phyloP scores from a whole-genome alignment of 176 grass and related monocot species.

The Phoenix roebelenii region DNA sequence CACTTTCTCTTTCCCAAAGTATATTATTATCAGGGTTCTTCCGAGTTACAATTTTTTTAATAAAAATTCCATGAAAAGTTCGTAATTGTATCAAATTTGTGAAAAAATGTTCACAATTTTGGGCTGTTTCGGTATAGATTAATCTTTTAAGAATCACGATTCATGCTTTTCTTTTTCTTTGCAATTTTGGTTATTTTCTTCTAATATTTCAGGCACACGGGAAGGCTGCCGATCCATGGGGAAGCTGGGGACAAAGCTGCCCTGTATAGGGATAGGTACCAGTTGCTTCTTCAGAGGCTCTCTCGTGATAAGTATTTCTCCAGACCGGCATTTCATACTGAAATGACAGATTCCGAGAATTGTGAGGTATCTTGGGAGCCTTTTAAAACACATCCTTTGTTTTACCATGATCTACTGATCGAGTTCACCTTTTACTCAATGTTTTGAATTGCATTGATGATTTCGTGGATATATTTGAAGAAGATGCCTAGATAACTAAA shows the following conservation, averaged over 20 bases:
- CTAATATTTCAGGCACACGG: conserved; percentile 36
- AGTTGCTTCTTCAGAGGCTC: conserved; percentile 71
- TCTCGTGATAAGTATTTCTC: conserved; percentile 90
- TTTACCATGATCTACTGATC: too few species aligned
- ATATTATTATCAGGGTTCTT: too few species aligned
- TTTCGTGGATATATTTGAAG: too few species aligned
- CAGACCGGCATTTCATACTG: conserved; percentile 66
- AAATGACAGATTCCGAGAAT: conserved; percentile 39
- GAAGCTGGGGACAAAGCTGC: conserved; percentile 73
- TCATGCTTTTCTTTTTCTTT: too few species aligned
- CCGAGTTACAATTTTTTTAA: too few species aligned
- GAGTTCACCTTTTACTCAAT: too few species aligned
- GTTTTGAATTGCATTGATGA: too few species aligned
- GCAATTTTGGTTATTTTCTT: too few species aligned
- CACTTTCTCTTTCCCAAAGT: background rate
- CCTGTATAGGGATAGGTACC: conserved; percentile 70
- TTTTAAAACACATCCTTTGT: too few species aligned
- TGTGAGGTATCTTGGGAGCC: conserved; percentile 42
- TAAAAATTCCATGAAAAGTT: too few species aligned
- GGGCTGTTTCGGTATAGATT: background rate
- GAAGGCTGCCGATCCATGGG: conserved; percentile 65
- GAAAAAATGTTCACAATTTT: background rate
- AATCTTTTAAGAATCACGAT: background rate
- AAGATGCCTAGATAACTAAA: background rate
- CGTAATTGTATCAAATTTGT: too few species aligned